Base-by-base conservation (phyloP, 352 stramenopile genomes). In the Phytophthora megakarya region DNA sequence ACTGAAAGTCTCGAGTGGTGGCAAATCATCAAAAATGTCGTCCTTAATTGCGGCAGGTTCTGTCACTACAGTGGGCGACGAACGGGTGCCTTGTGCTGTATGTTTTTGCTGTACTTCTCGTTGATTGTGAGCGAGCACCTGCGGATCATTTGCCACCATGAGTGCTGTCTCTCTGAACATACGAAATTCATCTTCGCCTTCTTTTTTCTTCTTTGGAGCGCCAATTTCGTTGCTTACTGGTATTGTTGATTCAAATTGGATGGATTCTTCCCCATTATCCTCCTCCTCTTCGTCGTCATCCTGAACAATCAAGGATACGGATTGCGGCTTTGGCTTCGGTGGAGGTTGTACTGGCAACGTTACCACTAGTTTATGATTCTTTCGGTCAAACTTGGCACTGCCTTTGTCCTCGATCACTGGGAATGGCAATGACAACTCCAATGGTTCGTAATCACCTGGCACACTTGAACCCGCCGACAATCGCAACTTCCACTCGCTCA, bases 321-420 rank as follows among this genome's bases (percentile, higher is more conserved):
- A 58, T 45, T 68, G 61, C 13, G 61, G 48, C 35, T 71, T 68
- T 9, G 56, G 65, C 10, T 65, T 67, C 3, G 75, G 45, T 8
- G 80, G 85, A 4, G 86, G 78, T 16, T 87, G 73, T 25, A 97
- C 86, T 0, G 88, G 88, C 38, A 97, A 63, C 26, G 87, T 95
- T 12, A 97, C 81, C 3, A 91, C 59, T 1, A 97, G 57, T 23
- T 87, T 81, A 13, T 79, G 74, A 4, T 59, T 73, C 32, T 85
- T 88, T 53, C 95, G 95, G 48, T 97, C 87, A 63, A 95, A 97
- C 35, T 80, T 89, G 25, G 90, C 89, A 48, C 57, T 75, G 0
- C 87, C 88, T 18, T 93, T 93, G 10, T 76, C 63, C 58, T 96
- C 84, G 8, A 93, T 40, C 4, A 97, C 87, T 0, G 79, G 72